phyloP scores from a whole-genome alignment of 106 monocot genomes.

The Acorus gramineus region DNA sequence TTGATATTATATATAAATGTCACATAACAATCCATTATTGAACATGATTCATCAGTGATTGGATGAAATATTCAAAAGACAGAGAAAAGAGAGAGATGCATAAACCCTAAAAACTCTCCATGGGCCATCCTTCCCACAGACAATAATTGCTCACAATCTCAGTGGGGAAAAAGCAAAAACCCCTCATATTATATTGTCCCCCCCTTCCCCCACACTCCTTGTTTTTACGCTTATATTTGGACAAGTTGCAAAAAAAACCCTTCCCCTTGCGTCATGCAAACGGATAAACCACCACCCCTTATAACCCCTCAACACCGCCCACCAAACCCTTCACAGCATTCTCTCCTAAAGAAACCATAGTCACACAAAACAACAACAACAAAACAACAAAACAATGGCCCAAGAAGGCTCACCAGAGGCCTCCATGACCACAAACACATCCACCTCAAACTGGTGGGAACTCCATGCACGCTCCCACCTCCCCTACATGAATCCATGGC shows the following conservation, averaged over 20 bases:
- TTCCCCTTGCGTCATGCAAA: conserved; percentile 14
- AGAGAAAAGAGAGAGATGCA: too few relatives aligned
- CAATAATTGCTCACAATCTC: conserved; percentile 31
- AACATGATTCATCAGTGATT: too few relatives aligned
- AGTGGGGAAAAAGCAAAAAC: conserved; percentile 34
- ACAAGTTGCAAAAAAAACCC: not conserved
- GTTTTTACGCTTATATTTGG: not conserved
- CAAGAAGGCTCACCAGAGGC: conserved; percentile 58
- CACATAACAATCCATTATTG: too few relatives aligned
- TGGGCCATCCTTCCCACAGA: too few relatives aligned
- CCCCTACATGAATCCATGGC: conserved; percentile 32
- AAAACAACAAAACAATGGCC: conserved; percentile 29
- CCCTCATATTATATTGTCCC: conserved; percentile 21
- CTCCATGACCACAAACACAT: conserved; percentile 44
- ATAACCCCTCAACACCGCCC: not conserved
- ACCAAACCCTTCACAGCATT: not conserved
- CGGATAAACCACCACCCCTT: conserved; percentile 3
- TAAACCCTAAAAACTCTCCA: too few relatives aligned
- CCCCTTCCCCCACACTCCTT: not conserved
- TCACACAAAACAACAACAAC: conserved; percentile 4
- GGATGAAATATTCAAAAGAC: too few relatives aligned
- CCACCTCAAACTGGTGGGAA: conserved; percentile 45
- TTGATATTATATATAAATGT: too few relatives aligned
- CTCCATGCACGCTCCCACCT: conserved; percentile 23
- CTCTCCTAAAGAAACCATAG: not conserved